Evolutionary conservation across 345 rosid genomes (phyloP).

Genomic region (Geranium brycei): DNA sequence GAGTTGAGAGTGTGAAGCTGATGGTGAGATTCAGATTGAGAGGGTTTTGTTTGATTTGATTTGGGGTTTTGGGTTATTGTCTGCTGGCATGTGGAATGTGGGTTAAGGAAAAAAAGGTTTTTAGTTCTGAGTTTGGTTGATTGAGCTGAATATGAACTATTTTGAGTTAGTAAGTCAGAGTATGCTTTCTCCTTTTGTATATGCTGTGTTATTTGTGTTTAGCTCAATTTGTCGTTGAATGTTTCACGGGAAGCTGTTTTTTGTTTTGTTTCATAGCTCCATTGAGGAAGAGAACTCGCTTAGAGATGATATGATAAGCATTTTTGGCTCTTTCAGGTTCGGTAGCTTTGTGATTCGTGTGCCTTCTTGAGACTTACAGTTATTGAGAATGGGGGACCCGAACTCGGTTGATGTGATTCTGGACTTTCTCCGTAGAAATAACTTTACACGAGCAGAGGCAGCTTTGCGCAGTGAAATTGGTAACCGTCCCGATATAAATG

Average conservation of each 20-base stretch:
- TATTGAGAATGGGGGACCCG: conserved; percentile 47
- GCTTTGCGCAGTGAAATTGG: conserved; percentile 79
- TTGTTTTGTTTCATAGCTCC: not conserved
- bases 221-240: too few species aligned
- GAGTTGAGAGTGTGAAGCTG: not conserved
- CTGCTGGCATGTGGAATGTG: not conserved
- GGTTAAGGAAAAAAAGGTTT: not conserved
- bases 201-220: too few species aligned
- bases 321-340: not conserved
- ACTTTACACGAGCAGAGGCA: conserved; percentile 82
- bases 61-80: not conserved
- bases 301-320: not conserved
- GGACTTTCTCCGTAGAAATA: conserved; percentile 65
- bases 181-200: too few species aligned
- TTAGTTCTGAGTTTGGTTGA: not conserved
- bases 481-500: conserved; percentile 63
- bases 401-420: conserved; percentile 62
- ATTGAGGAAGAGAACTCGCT: not conserved
- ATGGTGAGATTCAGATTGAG: not conserved
- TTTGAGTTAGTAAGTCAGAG: too few species aligned
- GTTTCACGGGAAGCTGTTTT: too few species aligned
- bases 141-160: not conserved
- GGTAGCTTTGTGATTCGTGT: not conserved
- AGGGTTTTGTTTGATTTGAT: too few species aligned
- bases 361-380: conserved; percentile 2